Evolutionary conservation across 148 eudicot species (phyloP), one percentile per base, ranked within the genome.

Genomic region (Fagopyrum esculentum): DNA sequence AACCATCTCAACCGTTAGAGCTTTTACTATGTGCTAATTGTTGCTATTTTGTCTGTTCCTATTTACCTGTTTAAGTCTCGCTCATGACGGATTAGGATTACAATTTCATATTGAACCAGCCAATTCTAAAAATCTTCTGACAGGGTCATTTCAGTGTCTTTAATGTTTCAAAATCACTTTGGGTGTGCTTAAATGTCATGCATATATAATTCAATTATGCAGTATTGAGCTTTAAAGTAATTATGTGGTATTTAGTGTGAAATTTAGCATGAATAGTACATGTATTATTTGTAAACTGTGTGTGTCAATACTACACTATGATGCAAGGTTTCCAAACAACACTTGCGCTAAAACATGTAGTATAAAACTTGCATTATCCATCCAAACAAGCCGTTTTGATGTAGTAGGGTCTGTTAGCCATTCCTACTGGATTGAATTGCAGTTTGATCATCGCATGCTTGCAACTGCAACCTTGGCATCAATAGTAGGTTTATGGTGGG

Each of bases 391-490:
- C 40, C 40, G 1, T 35, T 35, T 35, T 19, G 29, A 1, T 57
- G 17, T 19, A 19, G 63, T 19, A 6, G 63, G 19, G 19, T 17
- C 19, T 57, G 63, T 57, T 6, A n/a, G 30, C 8, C 19, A n/a
- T 19, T 22, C 12, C 11, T 43, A 8, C 16, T 30, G 44, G 43
- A 66, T 15, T 15, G 46, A 40, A 40, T 76, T 83, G 72, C 91
- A 95, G 98, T 87, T 95, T 54, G 97, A 95, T 73, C 98, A 92
- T 81, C 96, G 98, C 71, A 87, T 95, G 60, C 93, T 95, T 75
- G 98, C 98, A 29, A 87, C 96, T 81, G 85, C 93, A 44, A 85
- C 92, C 7, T 77, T 95, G 72, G 83, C 81, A 76, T 82, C 98
- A 46, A 84, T 92, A 63, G 81, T 86, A 75, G 84, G 89, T 76